phyloP scores from a whole-genome alignment of 495 filamentous ascomycete species.

The Glonium stellatum region DNA sequence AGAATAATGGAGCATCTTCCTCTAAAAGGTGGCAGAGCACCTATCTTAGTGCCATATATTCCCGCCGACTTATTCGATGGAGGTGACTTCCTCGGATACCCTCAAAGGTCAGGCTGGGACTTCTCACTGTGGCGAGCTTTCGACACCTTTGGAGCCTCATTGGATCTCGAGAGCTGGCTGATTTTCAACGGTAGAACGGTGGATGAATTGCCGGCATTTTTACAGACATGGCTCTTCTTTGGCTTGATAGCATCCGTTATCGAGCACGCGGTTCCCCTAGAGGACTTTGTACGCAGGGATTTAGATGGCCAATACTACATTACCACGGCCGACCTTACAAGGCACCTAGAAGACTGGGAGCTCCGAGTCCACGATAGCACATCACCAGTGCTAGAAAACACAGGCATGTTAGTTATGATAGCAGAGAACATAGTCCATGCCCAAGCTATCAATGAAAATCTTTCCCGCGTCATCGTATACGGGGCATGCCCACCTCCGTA shows the following conservation, averaged over 20 bases:
- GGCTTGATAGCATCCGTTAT: constrained; percentile 1
- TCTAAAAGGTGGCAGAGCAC: not conserved
- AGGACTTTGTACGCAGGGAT: constrained; percentile 10
- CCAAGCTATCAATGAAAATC: not conserved
- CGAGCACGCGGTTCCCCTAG: not conserved
- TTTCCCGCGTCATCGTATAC: not conserved
- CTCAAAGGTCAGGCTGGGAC: constrained; percentile 12
- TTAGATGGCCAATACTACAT: not conserved
- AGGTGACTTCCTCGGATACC: constrained; percentile 8
- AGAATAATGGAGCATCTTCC: constrained; percentile 3
- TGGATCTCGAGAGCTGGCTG: constrained; percentile 2
- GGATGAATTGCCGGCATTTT: constrained; percentile 6
- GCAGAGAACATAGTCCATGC: not conserved
- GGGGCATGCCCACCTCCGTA: not conserved
- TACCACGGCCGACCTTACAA: constrained; percentile 2
- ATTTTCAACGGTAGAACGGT: not conserved
- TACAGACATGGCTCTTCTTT: constrained; percentile 21
- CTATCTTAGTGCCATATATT: not conserved
- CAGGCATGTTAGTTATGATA: not conserved
- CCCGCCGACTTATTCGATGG: constrained; percentile 2
- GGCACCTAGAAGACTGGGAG: not conserved
- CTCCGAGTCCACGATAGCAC: not conserved
- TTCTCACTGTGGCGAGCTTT: not conserved
- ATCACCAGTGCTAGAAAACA: not conserved
- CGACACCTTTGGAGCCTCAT: not conserved